Evolutionary conservation across 495 filamentous ascomycete genomes (phyloP), one percentile per base, ranked within the genome.

Genomic region (Penicillium steckii): DNA sequence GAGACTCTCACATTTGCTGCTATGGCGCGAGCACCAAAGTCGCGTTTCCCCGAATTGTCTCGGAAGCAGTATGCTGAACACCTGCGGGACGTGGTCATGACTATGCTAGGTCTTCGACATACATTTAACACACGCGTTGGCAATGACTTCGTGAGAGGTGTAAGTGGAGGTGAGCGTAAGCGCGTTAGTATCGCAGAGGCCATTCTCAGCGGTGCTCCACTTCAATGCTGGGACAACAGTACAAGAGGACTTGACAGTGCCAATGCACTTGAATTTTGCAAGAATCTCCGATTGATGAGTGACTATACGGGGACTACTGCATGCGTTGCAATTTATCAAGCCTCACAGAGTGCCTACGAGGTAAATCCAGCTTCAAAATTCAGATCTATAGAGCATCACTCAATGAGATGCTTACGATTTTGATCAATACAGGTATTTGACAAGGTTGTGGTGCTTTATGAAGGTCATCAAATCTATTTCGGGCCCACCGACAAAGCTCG

Each of bases 81-180:
- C 56, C 71, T 76, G 59, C 56, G 66, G 18, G 59, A 70, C 19
- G 84, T 84, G 44, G 80, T 87, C 5, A 81, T 79, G 21, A 80
- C 82, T 3, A 81, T 76, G 0, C 48, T 79, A 3, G 81, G 78
- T 15, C 71, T 75, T 0, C 69, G 79, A 15, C 69, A 83, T 12
- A 71, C 73, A 4, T 78, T 81, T 38, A 66, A 67, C 44, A 67
- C 64, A 5, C 40, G 43, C 15, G 61, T 67, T 75, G 88, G 88
- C 35, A 88, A 90, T 64, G 85, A 88, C 1, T 86, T 85, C 56
- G 73, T 91, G 35, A 85, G 89, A 8, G 89, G 89, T 52, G 78
- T 92, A 17, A 86, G 82, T 18, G 89, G 89, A 60, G 89, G 89
- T 26, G 89, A 93, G 64, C 72, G 87, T 12, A 91, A 91, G 69